phyloP scores from a whole-genome alignment of 176 grass and related monocot genomes.

The Musa itinerans region DNA sequence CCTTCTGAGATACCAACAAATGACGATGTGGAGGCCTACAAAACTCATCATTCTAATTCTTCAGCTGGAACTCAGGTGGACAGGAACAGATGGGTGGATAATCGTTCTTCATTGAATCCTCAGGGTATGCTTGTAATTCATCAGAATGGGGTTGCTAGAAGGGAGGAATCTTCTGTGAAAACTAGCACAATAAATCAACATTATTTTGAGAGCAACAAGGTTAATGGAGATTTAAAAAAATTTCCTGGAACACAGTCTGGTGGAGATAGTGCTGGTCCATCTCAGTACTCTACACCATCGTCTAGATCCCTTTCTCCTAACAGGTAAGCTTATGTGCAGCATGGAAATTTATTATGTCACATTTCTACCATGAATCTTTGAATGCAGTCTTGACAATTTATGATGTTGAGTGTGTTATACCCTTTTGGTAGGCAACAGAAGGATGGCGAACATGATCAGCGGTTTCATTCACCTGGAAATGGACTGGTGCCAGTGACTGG shows the following conservation, averaged over 20 bases:
- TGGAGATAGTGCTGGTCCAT: constrained; percentile 33
- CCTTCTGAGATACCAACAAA: constrained; percentile 17
- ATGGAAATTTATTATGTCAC: not conserved
- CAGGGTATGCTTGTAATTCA: constrained; percentile 18
- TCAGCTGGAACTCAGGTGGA: constrained; percentile 20
- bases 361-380: not conserved
- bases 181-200: constrained; percentile 23
- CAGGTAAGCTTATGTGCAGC: constrained; percentile 32
- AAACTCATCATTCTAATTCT: constrained; percentile 10
- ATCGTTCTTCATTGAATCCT: constrained; percentile 13
- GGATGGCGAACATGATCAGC: constrained; percentile 48
- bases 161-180: constrained; percentile 22
- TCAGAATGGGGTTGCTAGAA: constrained; percentile 28
- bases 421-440: constrained; percentile 46
- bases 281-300: constrained; percentile 68
- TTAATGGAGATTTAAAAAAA: constrained; percentile 45
- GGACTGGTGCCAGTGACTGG: constrained; percentile 46
- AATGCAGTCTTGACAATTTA: not conserved
- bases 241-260: constrained; percentile 18
- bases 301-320: constrained; percentile 71
- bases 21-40: constrained; percentile 19
- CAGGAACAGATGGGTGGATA: constrained; percentile 12
- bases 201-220: constrained; percentile 16
- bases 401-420: constrained; percentile 3
- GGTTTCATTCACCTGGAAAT: constrained; percentile 37